Base-by-base conservation (phyloP, 1,139 yeast species). In the Geotrichum bryndzae region DNA sequence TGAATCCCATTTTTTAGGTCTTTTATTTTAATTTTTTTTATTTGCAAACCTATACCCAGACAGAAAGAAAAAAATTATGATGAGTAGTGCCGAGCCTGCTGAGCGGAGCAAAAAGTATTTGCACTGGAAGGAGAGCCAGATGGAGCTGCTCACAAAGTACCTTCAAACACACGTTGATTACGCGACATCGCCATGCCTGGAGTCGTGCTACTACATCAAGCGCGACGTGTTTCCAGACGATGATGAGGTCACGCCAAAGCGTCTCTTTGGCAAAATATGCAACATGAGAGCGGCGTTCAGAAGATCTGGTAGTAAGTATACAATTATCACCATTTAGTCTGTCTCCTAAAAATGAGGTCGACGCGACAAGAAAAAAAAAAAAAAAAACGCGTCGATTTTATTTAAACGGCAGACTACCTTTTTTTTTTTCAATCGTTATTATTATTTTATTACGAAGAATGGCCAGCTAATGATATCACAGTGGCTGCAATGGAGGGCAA, bases 261-360 rank as follows among this genome's bases (percentile, higher is more conserved):
- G 64, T 8, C 48, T 62, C 1, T 62, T 62, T 52, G 64, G 64
- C 2, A 62, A 62, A 31, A 62, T 62, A n/a, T 62, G 64, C 56
- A 62, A 62, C 53, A 62, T 62, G 64, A 23, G 62, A 27, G 64
- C 64, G 6, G 64, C 64, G 11, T 62, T 51, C 51, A 51, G 61
- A 46, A 27, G 62, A 45, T 27, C 31, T 27, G 31, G 31, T 4
- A 27, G 31, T 27, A 7, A 27, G 31, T 48, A 15, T 41, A 41
- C 22, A 41, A n/a, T 4, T 8, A n/a, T 41, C 10, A n/a, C 22
- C 22, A 41, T n/a, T 18, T n/a, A 27, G 31, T 6, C 31, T 27
- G 3, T 27, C 31, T 27, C 31, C 31, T 6, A 27, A 27, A 27
- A 3, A 27, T 27, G 31, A 6, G 31, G 31, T 27, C 31, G 31